A percentile compares a stretch with the other conserved stretches of the same genome.
Evolutionary conservation across 139 green algal genomes (phyloP).

Genomic region (Chlamydomonas schloesseri): DNA sequence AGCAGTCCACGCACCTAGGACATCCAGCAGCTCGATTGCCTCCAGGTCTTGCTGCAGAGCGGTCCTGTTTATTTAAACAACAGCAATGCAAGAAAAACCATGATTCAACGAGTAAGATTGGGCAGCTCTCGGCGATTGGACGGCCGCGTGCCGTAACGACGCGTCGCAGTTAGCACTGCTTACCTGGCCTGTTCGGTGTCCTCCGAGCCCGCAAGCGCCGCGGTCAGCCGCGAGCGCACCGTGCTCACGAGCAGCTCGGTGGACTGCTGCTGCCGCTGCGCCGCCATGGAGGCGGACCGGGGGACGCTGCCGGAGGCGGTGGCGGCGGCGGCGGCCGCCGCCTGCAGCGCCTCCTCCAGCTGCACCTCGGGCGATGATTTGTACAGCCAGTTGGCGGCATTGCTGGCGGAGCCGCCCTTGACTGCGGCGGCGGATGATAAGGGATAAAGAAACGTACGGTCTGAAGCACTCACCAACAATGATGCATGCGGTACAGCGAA

Average conservation of each 20-base stretch:
- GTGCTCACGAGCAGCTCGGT: not conserved
- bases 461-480: too few relatives aligned
- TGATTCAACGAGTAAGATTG: too few relatives aligned
- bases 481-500: too few relatives aligned
- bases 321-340: not conserved
- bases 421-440: not conserved
- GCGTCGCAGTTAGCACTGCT: too few relatives aligned
- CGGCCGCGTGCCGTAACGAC: too few relatives aligned
- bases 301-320: not conserved
- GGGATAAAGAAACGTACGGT: too few relatives aligned
- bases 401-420: not conserved
- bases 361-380: not conserved
- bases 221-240: slow-evolving; percentile 10
- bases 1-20: not conserved
- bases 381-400: not conserved
- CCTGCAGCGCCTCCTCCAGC: not conserved
- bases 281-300: not conserved
- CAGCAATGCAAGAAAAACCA: too few relatives aligned
- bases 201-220: not conserved
- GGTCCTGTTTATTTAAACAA: not conserved
- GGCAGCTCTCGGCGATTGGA: too few relatives aligned
- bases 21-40: slow-evolving; percentile 7
- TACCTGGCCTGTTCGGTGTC: not conserved
- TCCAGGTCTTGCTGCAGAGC: not conserved
- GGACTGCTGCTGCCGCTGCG: not conserved